Percentiles rank a stretch among this genome's conserved stretches.
phyloP scores from a whole-genome alignment of 2,329 filamentous ascomycete species.

The Phaeosphaeriaceae sp. region DNA sequence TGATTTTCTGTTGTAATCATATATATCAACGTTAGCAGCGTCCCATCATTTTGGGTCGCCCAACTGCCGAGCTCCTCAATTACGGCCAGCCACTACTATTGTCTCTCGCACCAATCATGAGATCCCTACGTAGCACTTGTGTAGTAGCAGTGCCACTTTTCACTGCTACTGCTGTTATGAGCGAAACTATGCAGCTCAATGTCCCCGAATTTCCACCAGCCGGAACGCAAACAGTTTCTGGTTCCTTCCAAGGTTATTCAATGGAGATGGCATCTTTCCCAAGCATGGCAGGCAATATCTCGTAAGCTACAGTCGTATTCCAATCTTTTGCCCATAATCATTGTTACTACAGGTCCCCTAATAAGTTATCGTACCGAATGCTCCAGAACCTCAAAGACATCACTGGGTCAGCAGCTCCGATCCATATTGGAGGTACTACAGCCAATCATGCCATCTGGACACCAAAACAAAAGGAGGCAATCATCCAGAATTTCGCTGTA shows the following conservation, averaged over 20 bases:
- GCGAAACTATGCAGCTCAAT: not conserved
- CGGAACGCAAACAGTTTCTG: conserved; percentile 14
- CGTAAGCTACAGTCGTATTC: conserved; percentile 2
- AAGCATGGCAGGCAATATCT: conserved; percentile 18
- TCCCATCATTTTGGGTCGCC: too few species aligned
- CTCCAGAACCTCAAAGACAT: conserved; percentile 24
- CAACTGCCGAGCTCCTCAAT: too few species aligned
- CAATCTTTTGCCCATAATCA: not conserved
- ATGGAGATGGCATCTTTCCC: conserved; percentile 23
- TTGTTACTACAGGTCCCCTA: conserved; percentile 16
- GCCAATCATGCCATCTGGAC: conserved; percentile 20
- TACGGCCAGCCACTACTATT: too few species aligned
- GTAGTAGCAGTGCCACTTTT: not conserved
- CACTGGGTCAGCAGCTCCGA: conserved; percentile 14
- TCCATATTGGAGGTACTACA: conserved; percentile 25
- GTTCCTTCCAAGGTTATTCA: conserved; percentile 20
- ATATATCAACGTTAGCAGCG: too few species aligned
- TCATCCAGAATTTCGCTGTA: conserved; percentile 22
- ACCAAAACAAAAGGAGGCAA: conserved; percentile 17
- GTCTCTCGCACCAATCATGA: too few species aligned
- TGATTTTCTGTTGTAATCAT: too few species aligned
- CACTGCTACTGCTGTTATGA: not conserved
- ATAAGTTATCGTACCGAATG: conserved; percentile 24
- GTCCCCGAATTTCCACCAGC: conserved; percentile 12
- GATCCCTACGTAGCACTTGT: not conserved